Conservation (phyloP, 2,329 filamentous ascomycete genomes). For the Tolypocladium sp. region DNA sequence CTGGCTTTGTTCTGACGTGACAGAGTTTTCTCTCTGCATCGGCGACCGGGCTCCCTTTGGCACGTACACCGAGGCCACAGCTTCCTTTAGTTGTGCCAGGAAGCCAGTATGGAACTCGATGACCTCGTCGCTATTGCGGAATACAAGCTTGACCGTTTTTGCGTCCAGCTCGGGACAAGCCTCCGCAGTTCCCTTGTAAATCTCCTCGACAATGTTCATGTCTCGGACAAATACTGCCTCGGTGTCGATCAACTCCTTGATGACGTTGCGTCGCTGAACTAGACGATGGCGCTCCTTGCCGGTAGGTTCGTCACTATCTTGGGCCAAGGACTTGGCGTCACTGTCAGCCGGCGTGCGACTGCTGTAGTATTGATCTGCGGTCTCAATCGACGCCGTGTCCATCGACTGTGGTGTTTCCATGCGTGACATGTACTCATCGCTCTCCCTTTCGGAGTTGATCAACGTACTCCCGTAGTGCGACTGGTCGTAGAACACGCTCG, state of each 20-base stretch:
- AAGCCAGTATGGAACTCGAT: constrained; percentile 79
- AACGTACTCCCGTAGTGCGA: constrained; percentile 30
- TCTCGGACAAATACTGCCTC: constrained; percentile 87
- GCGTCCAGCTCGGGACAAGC: constrained; percentile 70
- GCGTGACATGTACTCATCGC: constrained; percentile 33
- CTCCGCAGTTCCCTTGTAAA: constrained; percentile 89
- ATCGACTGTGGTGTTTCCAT: constrained; percentile 36
- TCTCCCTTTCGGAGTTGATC: constrained; percentile 33
- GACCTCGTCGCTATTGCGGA: constrained; percentile 87
- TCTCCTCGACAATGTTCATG: constrained; percentile 95
- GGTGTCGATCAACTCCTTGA: constrained; percentile 89
- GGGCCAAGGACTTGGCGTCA: constrained; percentile 19
- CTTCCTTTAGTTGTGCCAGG: constrained; percentile 69
- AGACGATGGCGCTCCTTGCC: constrained; percentile 61
- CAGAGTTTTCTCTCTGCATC: constrained; percentile 31
- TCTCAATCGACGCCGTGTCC: constrained; percentile 35
- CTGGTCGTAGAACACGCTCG: constrained; percentile 28
- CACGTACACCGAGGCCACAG: constrained; percentile 70
- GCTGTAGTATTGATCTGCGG: constrained; percentile 28
- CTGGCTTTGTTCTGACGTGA: constrained; percentile 28
- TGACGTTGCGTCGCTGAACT: constrained; percentile 69
- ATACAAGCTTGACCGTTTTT: constrained; percentile 82
- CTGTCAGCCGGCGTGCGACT: constrained; percentile 28
- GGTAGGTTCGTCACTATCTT: constrained; percentile 31
- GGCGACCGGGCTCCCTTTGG: constrained; percentile 42